Evolutionary conservation across 2,329 filamentous ascomycete genomes (phyloP).

Genomic region (Calonectria leucothoes): DNA sequence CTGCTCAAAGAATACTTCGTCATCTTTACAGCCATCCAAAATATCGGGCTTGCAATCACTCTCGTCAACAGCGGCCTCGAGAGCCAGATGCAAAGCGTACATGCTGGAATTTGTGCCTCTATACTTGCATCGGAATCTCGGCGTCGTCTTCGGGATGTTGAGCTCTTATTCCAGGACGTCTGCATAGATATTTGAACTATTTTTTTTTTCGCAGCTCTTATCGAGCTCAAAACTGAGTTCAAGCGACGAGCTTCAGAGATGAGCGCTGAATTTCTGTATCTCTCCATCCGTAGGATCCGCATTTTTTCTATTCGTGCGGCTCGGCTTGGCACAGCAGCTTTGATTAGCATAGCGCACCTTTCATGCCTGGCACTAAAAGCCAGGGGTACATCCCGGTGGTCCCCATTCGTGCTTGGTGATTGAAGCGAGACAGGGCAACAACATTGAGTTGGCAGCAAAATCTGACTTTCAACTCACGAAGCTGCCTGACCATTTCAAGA

Average conservation of each 20-base stretch:
- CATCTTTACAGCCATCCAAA: not conserved
- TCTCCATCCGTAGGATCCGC: not conserved
- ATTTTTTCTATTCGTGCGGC: not conserved
- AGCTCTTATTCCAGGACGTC: not conserved
- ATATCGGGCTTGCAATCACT: not conserved
- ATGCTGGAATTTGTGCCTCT: not conserved
- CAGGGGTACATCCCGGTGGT: not conserved
- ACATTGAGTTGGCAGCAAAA: not conserved
- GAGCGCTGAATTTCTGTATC: not conserved
- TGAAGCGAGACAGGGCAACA: not conserved
- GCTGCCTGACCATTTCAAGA: not conserved
- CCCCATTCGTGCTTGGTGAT: not conserved
- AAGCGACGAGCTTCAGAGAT: not conserved
- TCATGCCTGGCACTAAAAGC: not conserved
- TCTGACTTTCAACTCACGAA: not conserved
- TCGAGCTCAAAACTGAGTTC: not conserved
- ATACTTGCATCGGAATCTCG: not conserved
- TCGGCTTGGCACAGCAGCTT: not conserved
- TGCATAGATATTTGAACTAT: not conserved
- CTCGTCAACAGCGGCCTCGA: not conserved
- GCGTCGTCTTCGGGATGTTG: not conserved
- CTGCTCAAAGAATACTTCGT: no score
- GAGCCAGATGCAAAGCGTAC: no score
- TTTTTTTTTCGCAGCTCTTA: not conserved
- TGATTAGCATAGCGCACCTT: not conserved